Base-by-base conservation (phyloP, 345 rosid species). In the Gossypium longicalyx region DNA sequence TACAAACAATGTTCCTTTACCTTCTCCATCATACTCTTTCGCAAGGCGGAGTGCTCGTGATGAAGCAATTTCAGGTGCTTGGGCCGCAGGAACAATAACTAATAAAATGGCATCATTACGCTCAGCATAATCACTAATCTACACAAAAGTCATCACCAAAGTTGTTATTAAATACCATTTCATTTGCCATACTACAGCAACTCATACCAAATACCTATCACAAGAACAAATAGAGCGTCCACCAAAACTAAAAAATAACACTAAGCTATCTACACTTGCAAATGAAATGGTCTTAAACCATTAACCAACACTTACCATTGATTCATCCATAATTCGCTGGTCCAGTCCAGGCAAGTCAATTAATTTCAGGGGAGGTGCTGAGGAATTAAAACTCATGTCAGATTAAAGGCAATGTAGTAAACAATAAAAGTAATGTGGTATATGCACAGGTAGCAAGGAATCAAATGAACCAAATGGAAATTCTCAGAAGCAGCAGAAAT, bases 291-390 rank as follows among this genome's bases (percentile, higher is more conserved):
- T 65, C 53, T 51, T 15, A 61, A 74, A 72, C 29, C 11, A 71
- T 67, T 27, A 63, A 41, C 22, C 67, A 57, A 43, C 67, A 15
- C 91, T 83, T 76, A 95, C 99, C 96, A 84, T 80, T 53, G 98
- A 88, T 60, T 93, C 99, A 52, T 95, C 99, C 85, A 90, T 86
- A 78, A 87, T 87, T 75, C 96, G 79, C 81, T 95, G 97, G 80
- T 93, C 99, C 83, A 95, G 74, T 80, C 99, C 99, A 74, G 99
- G 99, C 78, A 95, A 87, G 85, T 95, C 99, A 66, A 89, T 82
- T 77, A 95, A 81, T 81, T 93, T 95, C 76, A 95, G 69, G 4
- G 99, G 92, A 16, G 99, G 98, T 70, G 98, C 98, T 95, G 96
- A 61, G 63, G 34, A 47, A 67, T 29, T 29, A 72, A 27, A 29